phyloP scores from a whole-genome alignment of 148 eudicot genomes.

The Agrostemma githago region DNA sequence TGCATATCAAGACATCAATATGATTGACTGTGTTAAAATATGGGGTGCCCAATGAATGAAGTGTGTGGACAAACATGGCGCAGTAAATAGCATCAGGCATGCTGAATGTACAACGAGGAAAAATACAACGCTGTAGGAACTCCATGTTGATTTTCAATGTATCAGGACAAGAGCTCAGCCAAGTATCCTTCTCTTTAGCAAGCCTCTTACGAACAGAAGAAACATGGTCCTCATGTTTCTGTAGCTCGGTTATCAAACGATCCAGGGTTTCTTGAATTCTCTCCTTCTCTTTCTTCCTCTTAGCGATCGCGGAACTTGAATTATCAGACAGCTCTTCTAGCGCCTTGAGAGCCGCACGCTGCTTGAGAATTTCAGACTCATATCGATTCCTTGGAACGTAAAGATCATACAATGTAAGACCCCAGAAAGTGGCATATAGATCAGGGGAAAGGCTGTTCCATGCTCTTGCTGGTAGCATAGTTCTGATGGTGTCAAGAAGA shows the following conservation, averaged over 20 bases:
- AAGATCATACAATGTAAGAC: constrained; percentile 89
- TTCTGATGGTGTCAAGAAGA: constrained; percentile 73
- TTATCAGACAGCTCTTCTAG: constrained; percentile 92
- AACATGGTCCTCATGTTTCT: constrained; percentile 82
- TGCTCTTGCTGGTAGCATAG: constrained; percentile 85
- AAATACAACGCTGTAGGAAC: constrained; percentile 94
- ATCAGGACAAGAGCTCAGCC: constrained; percentile 97
- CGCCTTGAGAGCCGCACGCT: constrained; percentile 85
- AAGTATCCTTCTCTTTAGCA: constrained; percentile 83
- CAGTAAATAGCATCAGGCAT: constrained; percentile 98
- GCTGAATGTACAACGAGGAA: constrained; percentile 96
- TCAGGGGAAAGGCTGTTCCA: constrained; percentile 99
- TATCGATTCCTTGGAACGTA: constrained; percentile 90
- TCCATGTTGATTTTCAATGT: constrained; percentile 96
- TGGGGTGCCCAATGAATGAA: constrained; percentile 92
- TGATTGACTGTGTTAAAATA: constrained; percentile 96
- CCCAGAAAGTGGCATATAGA: constrained; percentile 97
- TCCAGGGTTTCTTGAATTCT: constrained; percentile 92
- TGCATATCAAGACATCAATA: constrained; percentile 91
- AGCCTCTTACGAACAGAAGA: constrained; percentile 83
- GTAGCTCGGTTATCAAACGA: constrained; percentile 71
- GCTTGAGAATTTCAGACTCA: constrained; percentile 88
- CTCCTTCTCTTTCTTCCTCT: constrained; percentile 96
- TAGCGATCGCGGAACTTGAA: constrained; percentile 92
- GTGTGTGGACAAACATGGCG: constrained; percentile 92